phyloP scores from a whole-genome alignment of 1,139 yeast genomes.

The Oligophagozyma castellii region DNA sequence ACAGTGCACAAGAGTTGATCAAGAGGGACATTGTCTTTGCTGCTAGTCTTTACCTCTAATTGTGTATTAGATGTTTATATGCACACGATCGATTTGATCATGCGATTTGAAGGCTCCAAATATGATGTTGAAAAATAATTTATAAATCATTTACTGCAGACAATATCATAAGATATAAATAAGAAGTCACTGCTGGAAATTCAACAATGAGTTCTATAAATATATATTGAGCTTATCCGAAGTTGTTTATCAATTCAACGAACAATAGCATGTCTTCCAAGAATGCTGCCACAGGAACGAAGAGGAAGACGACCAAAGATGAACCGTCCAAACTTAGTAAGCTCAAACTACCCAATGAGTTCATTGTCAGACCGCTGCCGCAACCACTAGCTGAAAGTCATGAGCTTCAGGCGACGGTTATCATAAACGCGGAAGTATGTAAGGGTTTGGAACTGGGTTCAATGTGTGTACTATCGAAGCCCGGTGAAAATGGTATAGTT shows the following conservation, averaged over 20 bases:
- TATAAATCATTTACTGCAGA: too few species aligned
- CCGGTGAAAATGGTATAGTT: constrained; percentile 37
- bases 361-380: constrained; percentile 46
- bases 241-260: too few species aligned
- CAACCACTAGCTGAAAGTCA: constrained; percentile 21
- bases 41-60: constrained; percentile 74
- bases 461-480: constrained; percentile 36
- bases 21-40: constrained; percentile 96
- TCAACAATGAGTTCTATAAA: too few species aligned
- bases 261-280: constrained; percentile 25
- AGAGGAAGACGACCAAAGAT: constrained; percentile 15
- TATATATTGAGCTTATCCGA: too few species aligned
- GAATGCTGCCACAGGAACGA: constrained; percentile 16
- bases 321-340: constrained; percentile 20
- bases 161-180: constrained; percentile 1
- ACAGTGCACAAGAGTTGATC: constrained; percentile 83
- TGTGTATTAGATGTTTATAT: background rate
- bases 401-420: constrained; percentile 30
- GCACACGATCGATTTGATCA: background rate
- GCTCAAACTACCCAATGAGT: constrained; percentile 28
- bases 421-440: constrained; percentile 38
- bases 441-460: constrained; percentile 47
- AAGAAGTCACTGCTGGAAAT: too few species aligned
- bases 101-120: too few species aligned
- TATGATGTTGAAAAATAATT: too few species aligned